phyloP scores from a whole-genome alignment of 495 filamentous ascomycete species.

The Monascus purpureus region DNA sequence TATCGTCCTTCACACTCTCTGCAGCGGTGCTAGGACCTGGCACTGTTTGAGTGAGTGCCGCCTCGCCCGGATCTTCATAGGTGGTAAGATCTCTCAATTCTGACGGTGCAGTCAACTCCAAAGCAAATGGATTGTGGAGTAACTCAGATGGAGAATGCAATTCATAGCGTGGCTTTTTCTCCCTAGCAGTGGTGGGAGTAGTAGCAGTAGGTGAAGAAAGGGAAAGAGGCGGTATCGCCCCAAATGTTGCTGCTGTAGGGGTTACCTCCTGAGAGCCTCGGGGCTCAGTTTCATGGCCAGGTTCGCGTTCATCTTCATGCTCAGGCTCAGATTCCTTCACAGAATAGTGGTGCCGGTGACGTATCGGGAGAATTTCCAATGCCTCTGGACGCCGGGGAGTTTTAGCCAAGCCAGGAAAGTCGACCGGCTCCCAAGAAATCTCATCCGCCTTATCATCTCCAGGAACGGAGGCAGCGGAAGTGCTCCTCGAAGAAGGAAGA shows the following conservation, averaged over 20 bases:
- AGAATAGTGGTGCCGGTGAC: no score
- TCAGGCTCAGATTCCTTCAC: conserved; percentile 12
- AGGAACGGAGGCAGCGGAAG: conserved; percentile 29
- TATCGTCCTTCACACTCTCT: no score
- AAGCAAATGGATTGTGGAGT: conserved; percentile 19
- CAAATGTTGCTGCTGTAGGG: conserved; percentile 19
- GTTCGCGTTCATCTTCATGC: conserved; percentile 3
- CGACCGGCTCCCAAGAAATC: conserved; percentile 19
- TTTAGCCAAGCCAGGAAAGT: conserved; percentile 11
- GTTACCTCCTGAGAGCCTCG: conserved; percentile 24
- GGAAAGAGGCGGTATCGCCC: background rate
- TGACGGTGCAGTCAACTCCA: conserved; percentile 15
- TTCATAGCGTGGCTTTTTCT: conserved; percentile 25
- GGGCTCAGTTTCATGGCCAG: conserved; percentile 12
- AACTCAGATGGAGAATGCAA: conserved; percentile 35
- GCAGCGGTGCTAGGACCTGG: no score
- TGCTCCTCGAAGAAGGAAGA: conserved; percentile 31
- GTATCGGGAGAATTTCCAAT: no score
- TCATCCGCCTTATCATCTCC: conserved; percentile 14
- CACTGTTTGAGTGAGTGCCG: no score
- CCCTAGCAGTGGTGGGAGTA: conserved; percentile 3
- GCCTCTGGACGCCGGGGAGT: no score
- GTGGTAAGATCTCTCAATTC: conserved; percentile 18
- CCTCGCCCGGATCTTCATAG: no score
- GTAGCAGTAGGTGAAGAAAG: conserved; percentile 1